A percentile compares a stretch with the other conserved stretches of the same genome.
phyloP scores from a whole-genome alignment of 371 early-diverging fungal genomes.

The Haplosporangium sp. region DNA sequence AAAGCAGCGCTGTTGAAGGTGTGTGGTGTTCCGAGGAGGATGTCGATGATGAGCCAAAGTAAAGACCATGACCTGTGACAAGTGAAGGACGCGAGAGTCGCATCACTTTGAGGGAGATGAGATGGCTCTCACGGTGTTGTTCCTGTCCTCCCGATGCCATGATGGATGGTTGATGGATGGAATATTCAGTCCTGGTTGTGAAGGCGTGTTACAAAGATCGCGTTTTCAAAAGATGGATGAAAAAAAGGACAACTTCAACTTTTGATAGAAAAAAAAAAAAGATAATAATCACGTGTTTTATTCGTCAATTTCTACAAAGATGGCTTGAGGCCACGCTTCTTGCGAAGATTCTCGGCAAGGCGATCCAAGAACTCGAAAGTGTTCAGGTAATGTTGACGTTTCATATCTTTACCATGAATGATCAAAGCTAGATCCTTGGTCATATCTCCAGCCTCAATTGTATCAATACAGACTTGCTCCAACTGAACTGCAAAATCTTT shows the following conservation, averaged over 20 bases:
- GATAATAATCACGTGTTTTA: neutral
- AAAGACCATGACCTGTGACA: conserved; percentile 64
- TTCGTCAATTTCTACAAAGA: conserved; percentile 10
- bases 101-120: conserved; percentile 91
- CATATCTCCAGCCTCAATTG: conserved; percentile 87
- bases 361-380: conserved; percentile 83
- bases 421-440: conserved; percentile 95
- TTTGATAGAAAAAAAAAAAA: neutral
- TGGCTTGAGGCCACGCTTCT: conserved; percentile 49
- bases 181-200: conserved; percentile 1
- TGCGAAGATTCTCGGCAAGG: conserved; percentile 73
- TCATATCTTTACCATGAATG: conserved; percentile 83
- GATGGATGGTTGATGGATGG: conserved; percentile 8
- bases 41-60: conserved; percentile 48
- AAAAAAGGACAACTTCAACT: neutral
- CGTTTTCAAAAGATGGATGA: neutral
- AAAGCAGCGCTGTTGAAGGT: conserved; percentile 9
- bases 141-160: conserved; percentile 49
- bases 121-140: conserved; percentile 66
- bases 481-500: conserved; percentile 75
- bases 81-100: conserved; percentile 88
- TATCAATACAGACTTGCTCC: conserved; percentile 86
- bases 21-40: conserved; percentile 15
- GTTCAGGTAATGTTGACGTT: conserved; percentile 79
- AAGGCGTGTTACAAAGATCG: neutral